Percentiles rank a stretch among this genome's conserved stretches.
These are phyloP conservation scores for Oryza officinalis DNA, from an alignment of 176 grass and related monocot species.

Conservation along the genomic window DNA sequence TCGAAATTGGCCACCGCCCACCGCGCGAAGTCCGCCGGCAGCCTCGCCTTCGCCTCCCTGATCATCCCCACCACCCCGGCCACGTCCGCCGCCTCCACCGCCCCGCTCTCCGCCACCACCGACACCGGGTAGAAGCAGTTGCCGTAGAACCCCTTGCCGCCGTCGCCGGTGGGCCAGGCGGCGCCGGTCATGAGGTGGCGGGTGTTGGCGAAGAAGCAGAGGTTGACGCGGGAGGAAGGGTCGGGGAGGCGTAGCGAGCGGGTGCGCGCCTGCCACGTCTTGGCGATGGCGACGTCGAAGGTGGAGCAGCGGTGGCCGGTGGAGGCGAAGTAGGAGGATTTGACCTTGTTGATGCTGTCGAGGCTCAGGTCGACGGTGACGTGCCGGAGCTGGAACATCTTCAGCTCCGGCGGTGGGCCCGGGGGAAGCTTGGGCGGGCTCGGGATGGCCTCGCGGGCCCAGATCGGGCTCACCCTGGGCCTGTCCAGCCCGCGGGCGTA, in stretches of 20 bases:
- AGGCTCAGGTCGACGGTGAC: conserved; percentile 39
- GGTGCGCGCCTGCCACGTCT: conserved; percentile 57
- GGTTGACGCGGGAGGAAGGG: conserved; percentile 21
- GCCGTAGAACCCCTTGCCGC: conserved; percentile 45
- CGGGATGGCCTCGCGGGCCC: conserved; percentile 53
- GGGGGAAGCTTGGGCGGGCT: conserved; percentile 47
- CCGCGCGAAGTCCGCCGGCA: conserved; percentile 40
- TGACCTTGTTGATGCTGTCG: conserved; percentile 19
- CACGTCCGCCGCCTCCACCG: conserved; percentile 20
- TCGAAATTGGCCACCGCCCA: conserved; percentile 50
- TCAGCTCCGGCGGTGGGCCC: conserved; percentile 27
- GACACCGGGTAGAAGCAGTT: conserved; percentile 73
- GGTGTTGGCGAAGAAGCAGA: conserved; percentile 64
- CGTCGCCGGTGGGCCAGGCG: not conserved
- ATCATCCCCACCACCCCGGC: conserved; percentile 52
- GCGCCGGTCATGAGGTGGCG: conserved; percentile 45
- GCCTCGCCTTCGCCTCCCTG: conserved; percentile 44
- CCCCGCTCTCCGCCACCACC: conserved; percentile 23
- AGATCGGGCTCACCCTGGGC: conserved; percentile 41
- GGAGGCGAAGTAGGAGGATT: conserved; percentile 48
- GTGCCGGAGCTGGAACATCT: conserved; percentile 41
- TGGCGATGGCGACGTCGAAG: conserved; percentile 55
- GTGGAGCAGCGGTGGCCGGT: conserved; percentile 55
- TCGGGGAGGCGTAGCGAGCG: conserved; percentile 38
- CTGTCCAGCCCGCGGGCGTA: conserved; percentile 35